Evolutionary conservation across 2,329 filamentous ascomycete species (phyloP).

Genomic region (Trichophyton schoenleinii): DNA sequence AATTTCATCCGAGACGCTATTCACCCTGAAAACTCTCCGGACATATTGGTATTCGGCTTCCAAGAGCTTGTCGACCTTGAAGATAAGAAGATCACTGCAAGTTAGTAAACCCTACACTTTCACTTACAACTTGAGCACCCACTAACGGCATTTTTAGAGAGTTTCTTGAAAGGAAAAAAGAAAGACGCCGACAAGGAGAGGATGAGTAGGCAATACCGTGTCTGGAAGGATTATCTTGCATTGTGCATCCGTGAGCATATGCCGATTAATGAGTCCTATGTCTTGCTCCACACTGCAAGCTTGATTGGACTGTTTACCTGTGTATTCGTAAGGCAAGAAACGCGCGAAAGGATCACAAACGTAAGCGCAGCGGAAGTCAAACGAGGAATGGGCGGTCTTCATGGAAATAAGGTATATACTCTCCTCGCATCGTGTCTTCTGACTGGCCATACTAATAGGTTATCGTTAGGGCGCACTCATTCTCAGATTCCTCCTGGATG

Average conservation of each 20-base stretch:
- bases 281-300: slow-evolving; percentile 74
- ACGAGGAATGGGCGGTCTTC: slow-evolving; percentile 84
- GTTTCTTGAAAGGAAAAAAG: slow-evolving; percentile 62
- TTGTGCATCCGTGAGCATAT: slow-evolving; percentile 73
- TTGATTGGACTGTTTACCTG: slow-evolving; percentile 93
- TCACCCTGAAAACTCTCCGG: slow-evolving; percentile 62
- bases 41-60: slow-evolving; percentile 91
- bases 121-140: background rate
- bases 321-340: slow-evolving; percentile 75
- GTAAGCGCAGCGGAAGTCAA: slow-evolving; percentile 77
- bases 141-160: slow-evolving; percentile 42
- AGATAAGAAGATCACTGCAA: slow-evolving; percentile 95
- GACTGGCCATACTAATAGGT: background rate
- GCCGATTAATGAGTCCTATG: slow-evolving; percentile 59
- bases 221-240: slow-evolving; percentile 85
- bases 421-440: background rate
- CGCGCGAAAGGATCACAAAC: slow-evolving; percentile 64
- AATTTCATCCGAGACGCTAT: slow-evolving; percentile 73
- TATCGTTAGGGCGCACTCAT: slow-evolving; percentile 59
- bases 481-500: slow-evolving; percentile 83
- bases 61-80: slow-evolving; percentile 97
- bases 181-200: slow-evolving; percentile 67
- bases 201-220: slow-evolving; percentile 94
- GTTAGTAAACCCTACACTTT: slow-evolving; percentile 32
- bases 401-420: slow-evolving; percentile 67